Conservation (phyloP, 257 asterid genomes). For the Jasminum sambac region DNA sequence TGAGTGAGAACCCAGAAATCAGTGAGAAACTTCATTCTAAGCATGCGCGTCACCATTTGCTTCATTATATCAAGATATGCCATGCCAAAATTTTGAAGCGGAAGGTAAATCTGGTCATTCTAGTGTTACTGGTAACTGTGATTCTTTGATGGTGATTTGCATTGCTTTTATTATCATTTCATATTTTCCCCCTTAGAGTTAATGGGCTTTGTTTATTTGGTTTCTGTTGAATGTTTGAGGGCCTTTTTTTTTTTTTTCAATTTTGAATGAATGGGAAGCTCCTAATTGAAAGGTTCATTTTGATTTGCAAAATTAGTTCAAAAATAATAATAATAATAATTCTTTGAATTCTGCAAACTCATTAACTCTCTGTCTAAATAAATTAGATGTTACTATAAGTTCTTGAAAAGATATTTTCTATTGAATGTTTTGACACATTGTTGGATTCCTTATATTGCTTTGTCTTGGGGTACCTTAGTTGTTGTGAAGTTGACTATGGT, state of each 20-base stretch:
- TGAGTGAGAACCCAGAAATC: background rate
- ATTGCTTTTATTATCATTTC: background rate
- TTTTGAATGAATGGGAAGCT: background rate
- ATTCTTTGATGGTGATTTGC: background rate
- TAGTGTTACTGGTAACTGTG: background rate
- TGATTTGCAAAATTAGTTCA: background rate
- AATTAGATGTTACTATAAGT: background rate
- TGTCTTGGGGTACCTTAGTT: background rate
- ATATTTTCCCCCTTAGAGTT: background rate
- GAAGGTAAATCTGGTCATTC: background rate
- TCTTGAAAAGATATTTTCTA: background rate
- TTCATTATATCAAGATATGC: background rate
- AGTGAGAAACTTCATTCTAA: background rate
- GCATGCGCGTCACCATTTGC: constrained; percentile 2
- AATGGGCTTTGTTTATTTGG: background rate
- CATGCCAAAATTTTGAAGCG: constrained; percentile 7
- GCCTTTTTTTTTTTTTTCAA: too few relatives aligned
- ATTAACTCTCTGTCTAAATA: background rate
- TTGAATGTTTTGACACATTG: background rate
- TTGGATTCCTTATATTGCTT: background rate
- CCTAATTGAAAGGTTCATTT: background rate
- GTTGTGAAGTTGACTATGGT: background rate
- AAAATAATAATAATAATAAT: too few relatives aligned
- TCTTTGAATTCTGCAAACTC: background rate
- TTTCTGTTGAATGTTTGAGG: background rate